These are phyloP conservation scores for Neurospora sp. DNA, from an alignment of 495 filamentous ascomycete genomes.

Conservation along the genomic window DNA sequence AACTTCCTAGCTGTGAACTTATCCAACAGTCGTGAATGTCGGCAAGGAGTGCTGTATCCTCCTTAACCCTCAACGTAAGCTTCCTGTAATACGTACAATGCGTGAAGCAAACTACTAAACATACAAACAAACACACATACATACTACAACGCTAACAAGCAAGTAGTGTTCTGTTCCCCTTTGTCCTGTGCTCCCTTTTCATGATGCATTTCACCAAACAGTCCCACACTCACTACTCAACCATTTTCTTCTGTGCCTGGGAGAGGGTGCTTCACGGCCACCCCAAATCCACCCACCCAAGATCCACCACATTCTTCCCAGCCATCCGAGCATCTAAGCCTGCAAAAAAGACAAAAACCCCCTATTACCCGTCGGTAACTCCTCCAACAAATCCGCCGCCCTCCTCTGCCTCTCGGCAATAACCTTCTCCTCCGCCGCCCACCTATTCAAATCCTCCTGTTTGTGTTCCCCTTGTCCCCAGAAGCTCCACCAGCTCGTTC, in stretches of 20 bases:
- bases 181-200: background rate
- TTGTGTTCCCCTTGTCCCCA: conserved; percentile 28
- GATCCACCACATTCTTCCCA: background rate
- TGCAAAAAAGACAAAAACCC: conserved; percentile 28
- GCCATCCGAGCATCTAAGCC: conserved; percentile 15
- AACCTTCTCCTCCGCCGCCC: conserved; percentile 44
- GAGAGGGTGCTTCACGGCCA: background rate
- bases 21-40: background rate
- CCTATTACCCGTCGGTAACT: conserved; percentile 28
- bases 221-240: background rate
- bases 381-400: conserved; percentile 35
- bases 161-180: background rate
- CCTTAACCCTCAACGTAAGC: background rate
- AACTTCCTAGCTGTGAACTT: background rate
- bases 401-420: conserved; percentile 37
- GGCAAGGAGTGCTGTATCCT: background rate
- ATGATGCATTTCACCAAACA: background rate
- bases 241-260: background rate
- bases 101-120: background rate
- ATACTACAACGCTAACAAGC: background rate
- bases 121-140: background rate
- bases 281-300: background rate
- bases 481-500: conserved; percentile 33
- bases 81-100: background rate
- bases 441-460: conserved; percentile 24